Percentiles rank a stretch among this genome's conserved stretches.
phyloP scores from a whole-genome alignment of 2,329 filamentous ascomycete genomes.

The Exophiala viscosa region DNA sequence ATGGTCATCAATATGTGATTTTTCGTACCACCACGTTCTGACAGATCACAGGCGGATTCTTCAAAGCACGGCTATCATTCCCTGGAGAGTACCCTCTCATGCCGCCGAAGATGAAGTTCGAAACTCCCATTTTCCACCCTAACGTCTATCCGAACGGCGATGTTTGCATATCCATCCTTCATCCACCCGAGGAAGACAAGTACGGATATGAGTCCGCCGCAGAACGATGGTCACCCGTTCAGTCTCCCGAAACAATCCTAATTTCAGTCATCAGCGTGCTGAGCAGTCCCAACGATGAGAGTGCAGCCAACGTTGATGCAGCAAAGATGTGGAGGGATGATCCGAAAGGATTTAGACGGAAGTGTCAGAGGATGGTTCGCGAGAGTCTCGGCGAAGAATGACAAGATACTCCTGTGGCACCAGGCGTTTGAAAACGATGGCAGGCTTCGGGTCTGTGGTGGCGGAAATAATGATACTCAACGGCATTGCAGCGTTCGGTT shows the following conservation, averaged over 20 bases:
- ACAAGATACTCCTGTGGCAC: neutral
- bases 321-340: conserved; percentile 84
- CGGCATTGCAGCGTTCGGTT: too few species aligned
- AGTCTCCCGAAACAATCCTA: conserved; percentile 91
- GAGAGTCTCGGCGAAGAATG: conserved; percentile 73
- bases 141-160: conserved; percentile 76
- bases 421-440: too few species aligned
- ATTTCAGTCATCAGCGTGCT: conserved; percentile 90
- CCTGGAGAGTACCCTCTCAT: conserved; percentile 80
- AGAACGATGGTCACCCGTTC: conserved; percentile 92
- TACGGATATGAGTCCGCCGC: conserved; percentile 87
- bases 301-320: conserved; percentile 90
- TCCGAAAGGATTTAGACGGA: conserved; percentile 69
- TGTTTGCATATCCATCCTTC: conserved; percentile 95
- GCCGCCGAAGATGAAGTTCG: conserved; percentile 85
- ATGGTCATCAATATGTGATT: conserved; percentile 33
- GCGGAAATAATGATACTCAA: too few species aligned
- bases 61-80: conserved; percentile 79
- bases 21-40: neutral
- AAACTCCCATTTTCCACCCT: conserved; percentile 83
- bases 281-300: conserved; percentile 89
- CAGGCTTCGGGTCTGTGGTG: too few species aligned
- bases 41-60: conserved; percentile 70
- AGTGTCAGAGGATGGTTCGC: conserved; percentile 72
- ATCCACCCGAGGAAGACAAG: conserved; percentile 89